Conservation (phyloP, 768 basidiomycete species). For the Phylloporus arenicola region DNA sequence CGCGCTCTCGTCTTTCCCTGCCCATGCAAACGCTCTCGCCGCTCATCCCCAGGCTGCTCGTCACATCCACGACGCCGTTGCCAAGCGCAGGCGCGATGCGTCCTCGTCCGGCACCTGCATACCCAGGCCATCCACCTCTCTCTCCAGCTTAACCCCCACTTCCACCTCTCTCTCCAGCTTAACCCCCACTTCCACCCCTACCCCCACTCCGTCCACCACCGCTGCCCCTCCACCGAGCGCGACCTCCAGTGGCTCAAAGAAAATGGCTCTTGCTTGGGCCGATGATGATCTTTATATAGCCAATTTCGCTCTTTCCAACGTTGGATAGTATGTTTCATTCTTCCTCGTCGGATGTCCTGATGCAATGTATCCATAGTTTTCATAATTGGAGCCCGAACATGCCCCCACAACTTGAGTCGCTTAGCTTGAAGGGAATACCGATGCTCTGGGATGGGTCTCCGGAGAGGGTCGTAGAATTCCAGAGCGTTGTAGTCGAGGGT, state of each 20-base stretch:
- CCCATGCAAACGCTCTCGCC: conserved; percentile 44
- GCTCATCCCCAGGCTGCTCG: conserved; percentile 36
- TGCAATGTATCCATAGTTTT: conserved; percentile 28
- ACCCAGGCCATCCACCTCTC: conserved; percentile 30
- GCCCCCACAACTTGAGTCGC: conserved; percentile 29
- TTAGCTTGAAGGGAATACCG: conserved; percentile 46
- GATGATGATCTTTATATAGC: background rate
- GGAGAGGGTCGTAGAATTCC: conserved; percentile 38
- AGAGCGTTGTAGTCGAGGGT: conserved; percentile 38
- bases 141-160: conserved; percentile 3
- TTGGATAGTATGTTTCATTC: conserved; percentile 36
- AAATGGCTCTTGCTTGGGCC: conserved; percentile 49
- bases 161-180: conserved; percentile 11
- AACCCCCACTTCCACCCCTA: conserved; percentile 1
- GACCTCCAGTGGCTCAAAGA: conserved; percentile 25
- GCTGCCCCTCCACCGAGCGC: conserved; percentile 13
- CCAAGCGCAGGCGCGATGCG: conserved; percentile 45
- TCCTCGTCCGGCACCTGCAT: conserved; percentile 50
- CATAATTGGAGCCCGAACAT: conserved; percentile 62
- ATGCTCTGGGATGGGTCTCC: conserved; percentile 63
- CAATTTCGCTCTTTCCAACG: conserved; percentile 19
- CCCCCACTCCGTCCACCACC: conserved; percentile 10
- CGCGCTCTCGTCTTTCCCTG: conserved; percentile 42
- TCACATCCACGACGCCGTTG: conserved; percentile 39
- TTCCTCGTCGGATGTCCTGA: background rate